A percentile compares a stretch with the other conserved stretches of the same genome.
phyloP scores from a whole-genome alignment of 2,329 filamentous ascomycete genomes.

The Xylaria sp. region DNA sequence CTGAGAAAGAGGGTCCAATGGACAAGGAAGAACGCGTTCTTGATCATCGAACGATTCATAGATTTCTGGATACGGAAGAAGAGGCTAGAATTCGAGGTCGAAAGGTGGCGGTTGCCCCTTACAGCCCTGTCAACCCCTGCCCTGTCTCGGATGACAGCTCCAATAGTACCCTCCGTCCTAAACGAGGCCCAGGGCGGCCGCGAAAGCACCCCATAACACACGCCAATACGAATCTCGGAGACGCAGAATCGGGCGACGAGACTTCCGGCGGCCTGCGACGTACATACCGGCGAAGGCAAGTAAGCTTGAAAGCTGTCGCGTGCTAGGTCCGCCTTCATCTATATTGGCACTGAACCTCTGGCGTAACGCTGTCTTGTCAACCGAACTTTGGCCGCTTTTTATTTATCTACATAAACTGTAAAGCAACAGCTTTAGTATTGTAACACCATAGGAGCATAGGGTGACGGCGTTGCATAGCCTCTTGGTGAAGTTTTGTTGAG shows the following conservation, averaged over 20 bases:
- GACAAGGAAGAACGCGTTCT: slow-evolving; percentile 79
- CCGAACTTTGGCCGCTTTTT: background rate
- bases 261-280: slow-evolving; percentile 35
- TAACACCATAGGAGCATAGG: slow-evolving; percentile 15
- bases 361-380: background rate
- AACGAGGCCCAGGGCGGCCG: slow-evolving; percentile 43
- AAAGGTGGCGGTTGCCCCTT: slow-evolving; percentile 36
- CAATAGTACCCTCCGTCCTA: slow-evolving; percentile 32
- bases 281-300: slow-evolving; percentile 40
- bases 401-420: background rate
- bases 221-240: slow-evolving; percentile 13
- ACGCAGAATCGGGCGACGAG: slow-evolving; percentile 34
- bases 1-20: slow-evolving; percentile 77
- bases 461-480: slow-evolving; percentile 27
- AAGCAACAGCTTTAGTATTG: slow-evolving; percentile 17
- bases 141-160: slow-evolving; percentile 9
- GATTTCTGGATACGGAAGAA: slow-evolving; percentile 79
- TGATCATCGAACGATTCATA: slow-evolving; percentile 88
- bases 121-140: background rate
- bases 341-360: background rate
- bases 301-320: slow-evolving; percentile 37
- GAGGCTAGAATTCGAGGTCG: slow-evolving; percentile 67
- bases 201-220: slow-evolving; percentile 36
- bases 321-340: slow-evolving; percentile 22
- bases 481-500: slow-evolving; percentile 15